Conservation (phyloP, 345 rosid species). For the Triadica sebifera region DNA sequence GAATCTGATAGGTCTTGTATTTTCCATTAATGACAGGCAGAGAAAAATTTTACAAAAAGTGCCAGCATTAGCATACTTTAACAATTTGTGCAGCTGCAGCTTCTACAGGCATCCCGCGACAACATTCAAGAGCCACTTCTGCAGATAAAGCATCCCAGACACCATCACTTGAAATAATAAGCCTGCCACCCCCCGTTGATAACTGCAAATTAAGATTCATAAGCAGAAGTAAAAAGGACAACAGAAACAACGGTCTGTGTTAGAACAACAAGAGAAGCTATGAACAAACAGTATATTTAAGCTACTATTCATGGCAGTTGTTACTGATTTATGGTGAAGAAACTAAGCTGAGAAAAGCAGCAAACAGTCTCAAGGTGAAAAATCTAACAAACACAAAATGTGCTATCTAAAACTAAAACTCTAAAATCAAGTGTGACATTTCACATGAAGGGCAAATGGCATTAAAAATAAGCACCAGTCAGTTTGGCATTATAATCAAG, state of each 20-base stretch:
- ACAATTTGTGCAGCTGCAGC: slow-evolving; percentile 92
- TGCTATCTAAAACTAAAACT: not conserved
- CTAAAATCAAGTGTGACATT: not conserved
- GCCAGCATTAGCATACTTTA: slow-evolving; percentile 47
- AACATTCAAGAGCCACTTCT: slow-evolving; percentile 80
- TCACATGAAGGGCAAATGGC: not conserved
- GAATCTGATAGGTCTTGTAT: not conserved
- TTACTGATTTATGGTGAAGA: not conserved
- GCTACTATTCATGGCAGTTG: not conserved
- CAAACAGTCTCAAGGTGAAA: not conserved
- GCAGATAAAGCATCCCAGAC: slow-evolving; percentile 96
- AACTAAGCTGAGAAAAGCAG: not conserved
- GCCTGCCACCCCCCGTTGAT: slow-evolving; percentile 87
- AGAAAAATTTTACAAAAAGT: not conserved
- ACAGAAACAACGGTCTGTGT: not conserved
- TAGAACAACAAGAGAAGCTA: slow-evolving; percentile 5
- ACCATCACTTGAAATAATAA: slow-evolving; percentile 93
- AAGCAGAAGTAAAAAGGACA: slow-evolving; percentile 9
- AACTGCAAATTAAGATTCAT: slow-evolving; percentile 50
- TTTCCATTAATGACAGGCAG: not conserved
- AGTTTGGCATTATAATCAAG: not conserved
- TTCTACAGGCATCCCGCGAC: slow-evolving; percentile 86
- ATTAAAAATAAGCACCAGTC: not conserved
- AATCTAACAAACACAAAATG: not conserved
- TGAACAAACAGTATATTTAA: not conserved